Conservation (phyloP, 208 protist genomes). For the Trypanosoma lewisi region DNA sequence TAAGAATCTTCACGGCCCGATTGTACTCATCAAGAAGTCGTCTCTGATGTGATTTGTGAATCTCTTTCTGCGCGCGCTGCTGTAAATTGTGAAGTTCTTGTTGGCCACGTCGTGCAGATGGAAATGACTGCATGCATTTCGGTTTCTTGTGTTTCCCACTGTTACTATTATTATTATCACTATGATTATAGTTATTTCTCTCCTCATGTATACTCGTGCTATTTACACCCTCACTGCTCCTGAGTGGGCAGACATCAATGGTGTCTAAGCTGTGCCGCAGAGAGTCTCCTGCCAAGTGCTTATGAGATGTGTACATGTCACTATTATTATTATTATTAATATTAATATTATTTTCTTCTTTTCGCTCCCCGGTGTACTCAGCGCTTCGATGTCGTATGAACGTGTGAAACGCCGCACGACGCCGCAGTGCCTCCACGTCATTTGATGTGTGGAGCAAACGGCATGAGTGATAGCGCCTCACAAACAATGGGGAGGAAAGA, state of each 20-base stretch:
- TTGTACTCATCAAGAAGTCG: conserved; percentile 11
- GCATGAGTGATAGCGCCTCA: not conserved
- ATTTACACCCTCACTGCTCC: not conserved
- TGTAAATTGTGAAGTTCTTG: conserved; percentile 17
- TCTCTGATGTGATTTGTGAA: not conserved
- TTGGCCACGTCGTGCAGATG: conserved; percentile 5
- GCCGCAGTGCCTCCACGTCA: not conserved
- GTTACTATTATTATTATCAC: no score
- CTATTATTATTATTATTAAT: not conserved
- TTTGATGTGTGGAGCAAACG: not conserved
- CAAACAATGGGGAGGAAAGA: not conserved
- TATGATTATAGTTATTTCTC: no score
- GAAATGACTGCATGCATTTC: not conserved
- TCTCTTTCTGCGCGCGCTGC: not conserved
- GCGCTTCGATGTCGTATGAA: conserved; percentile 12
- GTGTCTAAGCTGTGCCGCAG: conserved; percentile 9
- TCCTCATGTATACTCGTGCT: no score
- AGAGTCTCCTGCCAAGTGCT: not conserved
- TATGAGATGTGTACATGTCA: not conserved
- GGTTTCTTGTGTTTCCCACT: not conserved
- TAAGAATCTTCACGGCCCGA: conserved; percentile 4
- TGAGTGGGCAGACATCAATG: conserved; percentile 14
- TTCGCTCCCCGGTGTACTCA: conserved; percentile 3
- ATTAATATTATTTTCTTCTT: no score
- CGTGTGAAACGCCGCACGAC: conserved; percentile 9